phyloP scores from a whole-genome alignment of 2,329 filamentous ascomycete species.

The Penicillium occitanis region DNA sequence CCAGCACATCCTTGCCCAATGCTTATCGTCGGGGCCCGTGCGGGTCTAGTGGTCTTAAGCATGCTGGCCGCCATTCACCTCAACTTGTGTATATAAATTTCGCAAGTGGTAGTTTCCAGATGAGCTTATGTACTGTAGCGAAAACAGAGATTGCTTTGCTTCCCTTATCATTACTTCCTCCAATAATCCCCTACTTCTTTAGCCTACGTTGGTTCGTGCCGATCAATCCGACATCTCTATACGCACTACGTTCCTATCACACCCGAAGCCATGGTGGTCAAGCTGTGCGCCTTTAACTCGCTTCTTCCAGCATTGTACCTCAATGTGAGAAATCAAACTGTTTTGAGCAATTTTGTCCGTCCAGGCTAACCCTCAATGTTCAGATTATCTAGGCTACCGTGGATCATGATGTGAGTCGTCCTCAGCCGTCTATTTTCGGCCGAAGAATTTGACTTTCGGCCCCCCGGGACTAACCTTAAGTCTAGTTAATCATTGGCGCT shows the following conservation, averaged over 20 bases:
- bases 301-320: conserved; percentile 3
- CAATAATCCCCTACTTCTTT: neutral
- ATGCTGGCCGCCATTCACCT: neutral
- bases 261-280: neutral
- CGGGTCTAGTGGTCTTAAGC: neutral
- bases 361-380: neutral
- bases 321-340: neutral
- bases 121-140: neutral
- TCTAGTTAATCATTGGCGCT: neutral
- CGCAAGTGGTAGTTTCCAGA: neutral
- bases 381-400: neutral
- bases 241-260: neutral
- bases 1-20: neutral
- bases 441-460: neutral
- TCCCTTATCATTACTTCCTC: neutral
- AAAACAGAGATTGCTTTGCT: neutral
- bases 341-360: neutral
- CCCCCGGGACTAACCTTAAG: neutral
- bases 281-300: conserved; percentile 5
- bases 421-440: neutral
- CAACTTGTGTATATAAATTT: conserved; percentile 6
- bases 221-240: neutral
- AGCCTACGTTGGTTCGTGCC: neutral
- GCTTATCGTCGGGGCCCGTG: neutral
- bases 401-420: conserved; percentile 3